These are phyloP conservation scores for Chimonanthus salicifolius DNA, from an alignment of 164 flowering plant species.

Conservation along the genomic window DNA sequence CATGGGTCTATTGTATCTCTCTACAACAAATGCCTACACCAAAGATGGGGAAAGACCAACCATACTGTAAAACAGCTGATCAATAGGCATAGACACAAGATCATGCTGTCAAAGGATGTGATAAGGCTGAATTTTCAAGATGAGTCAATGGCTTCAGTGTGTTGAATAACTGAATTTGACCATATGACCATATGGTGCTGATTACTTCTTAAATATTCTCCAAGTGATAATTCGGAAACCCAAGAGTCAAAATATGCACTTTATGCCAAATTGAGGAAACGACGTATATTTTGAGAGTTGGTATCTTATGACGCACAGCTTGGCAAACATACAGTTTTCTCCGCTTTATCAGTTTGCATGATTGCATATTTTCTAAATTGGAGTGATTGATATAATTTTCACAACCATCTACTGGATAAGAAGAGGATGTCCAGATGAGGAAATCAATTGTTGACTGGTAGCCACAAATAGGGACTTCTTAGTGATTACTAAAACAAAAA, in stretches of 20 bases:
- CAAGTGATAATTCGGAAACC: background rate
- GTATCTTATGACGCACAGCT: background rate
- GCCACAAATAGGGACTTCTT: background rate
- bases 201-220: background rate
- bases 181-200: background rate
- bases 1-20: conserved; percentile 62
- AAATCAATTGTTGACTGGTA: background rate
- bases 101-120: no score
- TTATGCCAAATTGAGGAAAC: background rate
- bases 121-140: background rate
- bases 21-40: conserved; percentile 61
- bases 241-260: background rate
- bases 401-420: background rate
- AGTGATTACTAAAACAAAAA: background rate
- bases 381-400: background rate
- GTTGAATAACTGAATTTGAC: background rate
- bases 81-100: background rate
- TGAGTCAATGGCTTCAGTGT: background rate
- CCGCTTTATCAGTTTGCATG: background rate
- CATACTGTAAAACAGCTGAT: no score
- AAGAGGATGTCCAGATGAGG: background rate
- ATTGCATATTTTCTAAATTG: background rate
- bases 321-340: background rate
- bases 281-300: background rate
- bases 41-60: background rate